phyloP scores from a whole-genome alignment of 2,329 filamentous ascomycete species.

The Colletotrichum sp. region DNA sequence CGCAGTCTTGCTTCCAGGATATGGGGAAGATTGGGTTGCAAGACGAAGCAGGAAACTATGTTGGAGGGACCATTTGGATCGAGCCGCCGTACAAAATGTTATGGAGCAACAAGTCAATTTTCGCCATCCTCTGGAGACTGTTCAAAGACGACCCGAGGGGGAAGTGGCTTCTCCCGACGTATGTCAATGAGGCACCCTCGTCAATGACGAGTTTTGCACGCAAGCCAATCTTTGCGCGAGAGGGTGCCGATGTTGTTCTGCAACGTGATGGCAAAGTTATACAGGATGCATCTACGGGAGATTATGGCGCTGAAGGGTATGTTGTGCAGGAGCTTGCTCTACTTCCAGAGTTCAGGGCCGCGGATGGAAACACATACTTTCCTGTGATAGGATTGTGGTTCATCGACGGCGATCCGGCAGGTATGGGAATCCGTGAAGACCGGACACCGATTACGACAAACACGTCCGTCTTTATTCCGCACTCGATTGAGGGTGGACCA shows the following conservation, averaged over 20 bases:
- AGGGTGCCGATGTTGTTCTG: neutral
- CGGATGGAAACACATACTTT: neutral
- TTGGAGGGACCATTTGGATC: neutral
- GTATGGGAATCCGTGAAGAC: neutral
- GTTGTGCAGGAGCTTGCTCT: neutral
- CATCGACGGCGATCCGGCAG: neutral
- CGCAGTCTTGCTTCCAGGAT: neutral
- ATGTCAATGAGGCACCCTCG: neutral
- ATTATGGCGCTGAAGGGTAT: neutral
- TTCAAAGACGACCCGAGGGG: neutral
- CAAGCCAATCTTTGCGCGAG: neutral
- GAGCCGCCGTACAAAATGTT: slow-evolving; percentile 5
- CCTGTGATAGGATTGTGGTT: slow-evolving; percentile 1
- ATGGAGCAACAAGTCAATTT: neutral
- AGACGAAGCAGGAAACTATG: neutral
- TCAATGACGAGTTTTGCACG: neutral
- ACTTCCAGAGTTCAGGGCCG: neutral
- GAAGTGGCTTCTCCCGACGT: neutral
- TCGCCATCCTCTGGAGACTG: neutral
- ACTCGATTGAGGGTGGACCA: neutral
- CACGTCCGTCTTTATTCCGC: neutral
- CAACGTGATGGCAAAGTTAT: neutral
- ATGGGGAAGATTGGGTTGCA: neutral
- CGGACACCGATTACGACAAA: neutral
- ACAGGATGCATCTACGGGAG: neutral